phyloP scores from a whole-genome alignment of 768 basidiomycete genomes.

The Dentipellis sp. region DNA sequence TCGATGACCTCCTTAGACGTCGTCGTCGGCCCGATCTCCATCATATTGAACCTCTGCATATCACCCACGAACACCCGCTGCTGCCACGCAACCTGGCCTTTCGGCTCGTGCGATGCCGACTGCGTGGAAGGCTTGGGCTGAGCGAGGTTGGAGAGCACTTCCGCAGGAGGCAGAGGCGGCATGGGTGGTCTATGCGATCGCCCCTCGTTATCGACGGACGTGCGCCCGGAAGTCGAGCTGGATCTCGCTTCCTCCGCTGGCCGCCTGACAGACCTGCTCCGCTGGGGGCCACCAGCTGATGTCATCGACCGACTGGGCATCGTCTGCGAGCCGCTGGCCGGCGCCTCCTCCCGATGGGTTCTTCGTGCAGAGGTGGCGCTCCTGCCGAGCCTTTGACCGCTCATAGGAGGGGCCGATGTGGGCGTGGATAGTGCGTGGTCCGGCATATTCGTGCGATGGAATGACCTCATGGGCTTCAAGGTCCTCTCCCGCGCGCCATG shows the following conservation, averaged over 20 bases:
- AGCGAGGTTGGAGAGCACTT: slow-evolving; percentile 17
- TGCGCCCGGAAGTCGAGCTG: neutral
- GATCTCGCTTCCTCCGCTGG: slow-evolving; percentile 8
- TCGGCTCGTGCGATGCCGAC: slow-evolving; percentile 5
- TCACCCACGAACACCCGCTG: slow-evolving; percentile 74
- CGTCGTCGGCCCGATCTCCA: slow-evolving; percentile 60
- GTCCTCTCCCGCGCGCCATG: slow-evolving; percentile 13
- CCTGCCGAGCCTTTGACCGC: slow-evolving; percentile 2
- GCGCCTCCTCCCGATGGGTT: slow-evolving; percentile 14
- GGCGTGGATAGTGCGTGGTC: slow-evolving; percentile 19
- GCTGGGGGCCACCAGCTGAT: neutral
- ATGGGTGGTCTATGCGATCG: slow-evolving; percentile 25
- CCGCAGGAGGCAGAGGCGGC: slow-evolving; percentile 26
- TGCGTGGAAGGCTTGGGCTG: slow-evolving; percentile 2
- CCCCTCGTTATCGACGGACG: slow-evolving; percentile 12
- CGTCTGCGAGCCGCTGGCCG: neutral
- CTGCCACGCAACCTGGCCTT: slow-evolving; percentile 29
- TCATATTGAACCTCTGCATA: slow-evolving; percentile 64
- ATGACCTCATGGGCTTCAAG: slow-evolving; percentile 48
- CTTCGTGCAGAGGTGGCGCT: slow-evolving; percentile 19
- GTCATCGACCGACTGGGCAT: neutral
- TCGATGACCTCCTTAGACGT: slow-evolving; percentile 66
- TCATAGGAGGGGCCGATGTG: neutral
- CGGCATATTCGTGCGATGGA: slow-evolving; percentile 38
- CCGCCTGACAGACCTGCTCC: slow-evolving; percentile 9